These are phyloP conservation scores for Priceomyces haplophilus DNA, from an alignment of 805 yeast genomes.

Conservation along the genomic window DNA sequence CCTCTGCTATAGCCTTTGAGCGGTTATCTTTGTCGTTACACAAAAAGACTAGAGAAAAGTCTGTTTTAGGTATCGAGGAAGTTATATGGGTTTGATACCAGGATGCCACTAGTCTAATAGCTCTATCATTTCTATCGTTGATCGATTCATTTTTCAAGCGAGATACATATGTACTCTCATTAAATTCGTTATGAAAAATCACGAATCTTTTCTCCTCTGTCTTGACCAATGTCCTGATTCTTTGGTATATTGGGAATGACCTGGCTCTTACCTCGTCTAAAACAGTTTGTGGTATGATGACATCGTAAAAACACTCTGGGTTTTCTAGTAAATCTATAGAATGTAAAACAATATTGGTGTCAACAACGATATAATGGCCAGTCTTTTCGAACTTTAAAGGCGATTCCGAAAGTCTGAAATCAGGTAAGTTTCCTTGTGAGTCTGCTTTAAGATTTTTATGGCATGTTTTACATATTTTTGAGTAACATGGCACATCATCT, in stretches of 20 bases:
- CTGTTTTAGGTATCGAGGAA: conserved; percentile 21
- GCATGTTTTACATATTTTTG: conserved; percentile 67
- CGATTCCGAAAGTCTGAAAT: conserved; percentile 58
- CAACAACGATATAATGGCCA: conserved; percentile 78
- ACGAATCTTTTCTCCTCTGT: conserved; percentile 77
- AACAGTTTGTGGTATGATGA: conserved; percentile 91
- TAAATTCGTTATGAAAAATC: conserved; percentile 92
- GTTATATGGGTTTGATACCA: conserved; percentile 73
- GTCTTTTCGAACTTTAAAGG: conserved; percentile 47
- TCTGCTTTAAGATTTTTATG: conserved; percentile 51
- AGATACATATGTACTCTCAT: conserved; percentile 61
- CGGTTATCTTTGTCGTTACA: conserved; percentile 77
- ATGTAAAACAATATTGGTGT: conserved; percentile 82
- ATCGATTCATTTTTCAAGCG: conserved; percentile 67
- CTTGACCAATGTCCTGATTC: conserved; percentile 74
- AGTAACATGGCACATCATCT: conserved; percentile 88
- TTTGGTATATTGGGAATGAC: conserved; percentile 82
- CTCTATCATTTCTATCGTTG: conserved; percentile 89
- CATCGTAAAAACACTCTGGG: conserved; percentile 74
- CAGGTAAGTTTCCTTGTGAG: conserved; percentile 64
- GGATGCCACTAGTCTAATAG: conserved; percentile 69
- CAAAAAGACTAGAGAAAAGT: conserved; percentile 53
- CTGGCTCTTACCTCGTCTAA: conserved; percentile 88
- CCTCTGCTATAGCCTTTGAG: conserved; percentile 52
- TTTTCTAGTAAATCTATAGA: conserved; percentile 89